Base-by-base conservation (phyloP, 305 asterid species). In the Fraxinus baroniana region DNA sequence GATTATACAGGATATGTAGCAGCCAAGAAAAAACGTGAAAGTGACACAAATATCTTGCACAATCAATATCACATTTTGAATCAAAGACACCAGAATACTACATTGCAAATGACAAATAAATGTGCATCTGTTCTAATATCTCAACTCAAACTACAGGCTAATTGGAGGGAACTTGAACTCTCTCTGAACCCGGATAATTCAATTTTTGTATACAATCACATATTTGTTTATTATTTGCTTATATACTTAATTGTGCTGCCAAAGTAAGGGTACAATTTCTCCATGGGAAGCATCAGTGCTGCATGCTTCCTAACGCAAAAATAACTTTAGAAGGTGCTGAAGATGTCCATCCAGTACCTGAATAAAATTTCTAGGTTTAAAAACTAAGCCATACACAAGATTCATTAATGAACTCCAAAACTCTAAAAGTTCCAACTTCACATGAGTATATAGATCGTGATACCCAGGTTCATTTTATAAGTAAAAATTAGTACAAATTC, bases 131-230 rank as follows among this genome's bases (percentile, higher is more conserved):
- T 7, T 28, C 44, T 41, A 70, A 26, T 18, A 75, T 75, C 64
- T 79, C 77, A 80, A 37, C 26, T 74, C 18, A 78, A 74, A 70
- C 33, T 55, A 49, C 84, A 76, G 70, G 75, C 49, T 37, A 68
- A 20, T 64, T 35, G 60, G 74, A 81, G 46, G 82, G 75, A 82
- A 79, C 82, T 41, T 77, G 83, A 84, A 77, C 28, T 35, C 39
- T 36, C 26, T 46, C 74, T 28, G 24, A 24, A 41, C 17, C 18
- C 17, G 20, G 70, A 18, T 22, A 22, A 62, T 62, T 62, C 32
- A 78, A 35, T 6, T 78, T 35, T 44, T 52, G 68, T 22, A 75
- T 52, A 52, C 52, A 20, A 80, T 17, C 79, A 70, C 77, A 28
- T 66, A 37, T 64, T 37, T 64, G 46, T 30, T 28, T 60, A 75